Conservation (phyloP, 345 rosid species). For the Salix viminalis region DNA sequence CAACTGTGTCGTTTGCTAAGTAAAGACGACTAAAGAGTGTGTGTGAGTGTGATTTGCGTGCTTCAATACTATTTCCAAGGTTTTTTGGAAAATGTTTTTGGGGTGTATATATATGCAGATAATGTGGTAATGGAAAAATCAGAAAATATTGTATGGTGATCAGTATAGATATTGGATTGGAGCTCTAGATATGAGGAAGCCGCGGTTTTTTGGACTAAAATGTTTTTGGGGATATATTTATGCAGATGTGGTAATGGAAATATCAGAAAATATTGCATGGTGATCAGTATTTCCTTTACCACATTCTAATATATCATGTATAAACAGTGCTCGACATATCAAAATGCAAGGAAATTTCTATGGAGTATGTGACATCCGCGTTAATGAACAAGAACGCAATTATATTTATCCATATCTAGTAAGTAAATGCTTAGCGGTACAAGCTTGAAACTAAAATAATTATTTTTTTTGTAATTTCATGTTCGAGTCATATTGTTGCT, state of each 20-base stretch:
- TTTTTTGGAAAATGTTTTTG: neutral
- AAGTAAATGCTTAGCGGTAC: no score
- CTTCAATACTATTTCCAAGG: neutral
- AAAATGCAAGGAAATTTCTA: neutral
- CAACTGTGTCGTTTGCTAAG: constrained; percentile 3
- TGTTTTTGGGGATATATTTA: no score
- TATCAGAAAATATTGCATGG: neutral
- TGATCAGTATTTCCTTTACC: neutral
- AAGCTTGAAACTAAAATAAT: no score
- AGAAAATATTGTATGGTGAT: no score
- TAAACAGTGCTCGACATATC: neutral
- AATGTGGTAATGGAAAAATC: no score
- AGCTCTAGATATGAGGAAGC: neutral
- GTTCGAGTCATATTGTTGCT: no score
- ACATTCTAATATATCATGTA: neutral
- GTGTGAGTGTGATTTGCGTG: neutral
- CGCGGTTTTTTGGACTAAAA: neutral
- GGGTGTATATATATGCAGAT: no score
- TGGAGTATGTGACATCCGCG: no score
- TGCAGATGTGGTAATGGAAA: neutral
- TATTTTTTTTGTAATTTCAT: no score
- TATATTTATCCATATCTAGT: no score
- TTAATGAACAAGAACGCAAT: no score
- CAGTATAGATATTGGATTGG: neutral
- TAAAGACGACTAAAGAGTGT: neutral